phyloP scores from a whole-genome alignment of 768 basidiomycete genomes.

The Coprinopsis marcescibilis region DNA sequence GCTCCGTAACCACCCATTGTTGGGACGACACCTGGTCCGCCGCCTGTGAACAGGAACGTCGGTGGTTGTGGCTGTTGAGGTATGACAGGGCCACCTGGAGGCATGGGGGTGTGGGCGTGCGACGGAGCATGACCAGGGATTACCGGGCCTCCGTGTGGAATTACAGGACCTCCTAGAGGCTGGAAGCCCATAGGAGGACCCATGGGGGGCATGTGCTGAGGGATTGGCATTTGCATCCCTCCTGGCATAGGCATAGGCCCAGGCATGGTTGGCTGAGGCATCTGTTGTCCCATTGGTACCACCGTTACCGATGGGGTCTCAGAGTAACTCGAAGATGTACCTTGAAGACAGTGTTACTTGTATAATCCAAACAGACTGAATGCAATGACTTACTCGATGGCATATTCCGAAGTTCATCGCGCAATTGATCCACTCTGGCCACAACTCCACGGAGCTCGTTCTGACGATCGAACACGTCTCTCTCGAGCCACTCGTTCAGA shows the following conservation, averaged over 20 bases:
- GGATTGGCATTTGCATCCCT: too few species aligned
- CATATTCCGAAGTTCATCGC: constrained; percentile 34
- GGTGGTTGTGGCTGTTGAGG: too few species aligned
- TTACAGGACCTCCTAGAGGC: constrained; percentile 5
- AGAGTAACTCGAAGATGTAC: neutral
- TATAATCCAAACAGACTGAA: neutral
- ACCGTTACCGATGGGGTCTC: too few species aligned
- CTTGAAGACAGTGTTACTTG: constrained; percentile 1
- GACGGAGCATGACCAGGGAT: neutral
- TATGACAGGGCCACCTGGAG: too few species aligned
- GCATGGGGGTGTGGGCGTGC: too few species aligned
- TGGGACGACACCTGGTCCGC: too few species aligned
- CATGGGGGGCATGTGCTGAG: neutral
- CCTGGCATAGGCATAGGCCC: neutral
- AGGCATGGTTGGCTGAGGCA: constrained; percentile 3
- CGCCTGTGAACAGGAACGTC: too few species aligned
- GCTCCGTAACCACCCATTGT: neutral
- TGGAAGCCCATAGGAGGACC: neutral
- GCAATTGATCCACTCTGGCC: constrained; percentile 50
- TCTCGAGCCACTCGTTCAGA: constrained; percentile 73
- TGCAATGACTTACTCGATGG: constrained; percentile 27
- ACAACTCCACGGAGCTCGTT: constrained; percentile 62
- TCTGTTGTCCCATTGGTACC: too few species aligned
- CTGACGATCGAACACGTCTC: constrained; percentile 76
- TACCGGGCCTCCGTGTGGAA: constrained; percentile 6